Base-by-base conservation (phyloP, 768 basidiomycete species). In the Hypholoma fasciculare region DNA sequence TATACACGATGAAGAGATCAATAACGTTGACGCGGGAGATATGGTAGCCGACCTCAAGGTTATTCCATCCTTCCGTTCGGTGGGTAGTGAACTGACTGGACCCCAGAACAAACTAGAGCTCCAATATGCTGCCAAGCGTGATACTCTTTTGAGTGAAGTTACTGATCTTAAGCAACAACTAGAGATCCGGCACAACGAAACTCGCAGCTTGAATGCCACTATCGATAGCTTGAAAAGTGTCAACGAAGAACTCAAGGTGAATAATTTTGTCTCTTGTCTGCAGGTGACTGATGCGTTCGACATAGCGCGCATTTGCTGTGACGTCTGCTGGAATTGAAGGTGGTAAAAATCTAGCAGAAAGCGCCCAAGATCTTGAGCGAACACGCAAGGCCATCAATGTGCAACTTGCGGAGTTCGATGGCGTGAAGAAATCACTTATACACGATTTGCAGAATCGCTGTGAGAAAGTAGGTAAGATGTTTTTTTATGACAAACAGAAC, bases 371-470 rank as follows among this genome's bases (percentile, higher is more conserved):
- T 75, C 85, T 98, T 63, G 97, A 99, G 75, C 85, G 96, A 56
- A 94, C 93, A 46, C 86, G 97, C 64, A 98, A 97, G 76, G 92
- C 93, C 12, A 95, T 97, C 76, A 96, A 94, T 61, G 90, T 95
- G n/a, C 96, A 98, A 69, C 87, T 96, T 58, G 93, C 96, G 59
- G 97, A 99, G 70, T 99, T 99, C 72, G 97, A 99, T 70, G 90
- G 92, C 17, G 95, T 97, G 65, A 98, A 98, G 84, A 96, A 97
- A 79, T 96, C 92, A 49, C 84, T 99, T 61, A 97, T 99, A 92
- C 89, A 94, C 38, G 97, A 99, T 79, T 76, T 99, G 65, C 96
- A 98, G 78, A 98, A 99, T 73, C 95, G 97, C 27, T 99, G 97
- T 72, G 97, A 99, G 81, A 98, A 98, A 88, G 96, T 93, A 53